Conservation (phyloP, 192 early-diverging fungal species). For the Rhizoclosmatium sp. region DNA sequence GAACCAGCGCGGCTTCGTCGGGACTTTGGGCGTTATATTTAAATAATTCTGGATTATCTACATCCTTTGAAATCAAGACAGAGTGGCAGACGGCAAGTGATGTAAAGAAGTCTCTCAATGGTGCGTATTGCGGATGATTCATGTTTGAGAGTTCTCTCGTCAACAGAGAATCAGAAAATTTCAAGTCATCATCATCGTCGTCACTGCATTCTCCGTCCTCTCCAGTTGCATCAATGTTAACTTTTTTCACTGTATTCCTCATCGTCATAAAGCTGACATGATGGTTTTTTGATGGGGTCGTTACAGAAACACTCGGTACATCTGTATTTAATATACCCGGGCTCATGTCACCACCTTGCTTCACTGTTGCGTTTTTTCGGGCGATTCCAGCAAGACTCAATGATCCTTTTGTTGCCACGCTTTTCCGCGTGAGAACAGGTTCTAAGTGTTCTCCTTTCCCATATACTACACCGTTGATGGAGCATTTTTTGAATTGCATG, state of each 20-base stretch:
- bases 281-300: background rate
- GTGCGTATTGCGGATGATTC: constrained; percentile 65
- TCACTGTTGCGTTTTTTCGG: constrained; percentile 27
- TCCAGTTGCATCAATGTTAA: background rate
- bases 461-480: constrained; percentile 85
- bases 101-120: constrained; percentile 77
- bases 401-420: background rate
- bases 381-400: constrained; percentile 31
- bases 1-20: constrained; percentile 92
- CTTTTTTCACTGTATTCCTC: background rate
- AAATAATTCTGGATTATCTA: constrained; percentile 59
- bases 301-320: background rate
- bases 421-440: background rate
- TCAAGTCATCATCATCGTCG: constrained; percentile 4
- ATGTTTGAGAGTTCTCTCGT: constrained; percentile 59
- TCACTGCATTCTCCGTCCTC: background rate
- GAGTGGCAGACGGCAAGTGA: constrained; percentile 90
- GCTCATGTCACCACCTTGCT: background rate
- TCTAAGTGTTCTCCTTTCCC: constrained; percentile 50
- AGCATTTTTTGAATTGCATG: constrained; percentile 95
- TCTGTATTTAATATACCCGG: background rate
- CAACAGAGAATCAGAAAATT: constrained; percentile 60
- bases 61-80: constrained; percentile 71
- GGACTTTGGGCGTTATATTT: constrained; percentile 94
- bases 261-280: constrained; percentile 3